phyloP scores from a whole-genome alignment of 495 filamentous ascomycete genomes.

The Podospora didyma region DNA sequence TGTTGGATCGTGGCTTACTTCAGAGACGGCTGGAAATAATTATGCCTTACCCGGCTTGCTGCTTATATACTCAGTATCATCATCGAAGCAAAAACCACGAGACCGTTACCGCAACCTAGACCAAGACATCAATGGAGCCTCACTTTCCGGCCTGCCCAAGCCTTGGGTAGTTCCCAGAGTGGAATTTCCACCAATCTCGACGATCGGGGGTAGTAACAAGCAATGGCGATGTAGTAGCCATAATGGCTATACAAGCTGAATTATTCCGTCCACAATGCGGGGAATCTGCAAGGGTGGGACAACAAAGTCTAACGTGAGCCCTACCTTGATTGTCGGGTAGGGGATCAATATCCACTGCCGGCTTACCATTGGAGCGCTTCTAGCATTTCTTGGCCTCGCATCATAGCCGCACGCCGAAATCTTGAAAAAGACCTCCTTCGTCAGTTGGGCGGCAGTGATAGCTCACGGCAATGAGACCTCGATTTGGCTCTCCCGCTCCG shows the following conservation, averaged over 20 bases:
- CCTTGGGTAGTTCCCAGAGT: neutral
- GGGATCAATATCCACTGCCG: too few species aligned
- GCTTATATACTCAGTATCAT: neutral
- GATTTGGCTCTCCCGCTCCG: too few species aligned
- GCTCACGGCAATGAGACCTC: too few species aligned
- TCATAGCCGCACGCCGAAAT: too few species aligned
- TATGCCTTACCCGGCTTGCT: too few species aligned
- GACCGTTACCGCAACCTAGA: neutral
- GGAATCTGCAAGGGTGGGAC: too few species aligned
- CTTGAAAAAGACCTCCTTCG: too few species aligned
- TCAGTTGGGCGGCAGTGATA: too few species aligned
- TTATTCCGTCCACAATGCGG: neutral
- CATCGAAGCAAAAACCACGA: neutral
- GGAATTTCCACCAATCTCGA: neutral
- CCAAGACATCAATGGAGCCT: neutral
- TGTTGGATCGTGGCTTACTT: neutral
- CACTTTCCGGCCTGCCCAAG: neutral
- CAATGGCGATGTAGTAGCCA: neutral
- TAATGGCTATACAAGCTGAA: neutral
- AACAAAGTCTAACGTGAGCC: too few species aligned
- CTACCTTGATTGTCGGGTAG: too few species aligned
- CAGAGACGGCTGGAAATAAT: neutral
- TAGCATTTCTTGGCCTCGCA: too few species aligned
- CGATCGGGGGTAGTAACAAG: neutral
- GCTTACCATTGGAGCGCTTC: too few species aligned